A percentile compares a stretch with the other conserved stretches of the same genome.
Conservation (phyloP, 176 grass and related monocot species). For the Carex kokanica region DNA sequence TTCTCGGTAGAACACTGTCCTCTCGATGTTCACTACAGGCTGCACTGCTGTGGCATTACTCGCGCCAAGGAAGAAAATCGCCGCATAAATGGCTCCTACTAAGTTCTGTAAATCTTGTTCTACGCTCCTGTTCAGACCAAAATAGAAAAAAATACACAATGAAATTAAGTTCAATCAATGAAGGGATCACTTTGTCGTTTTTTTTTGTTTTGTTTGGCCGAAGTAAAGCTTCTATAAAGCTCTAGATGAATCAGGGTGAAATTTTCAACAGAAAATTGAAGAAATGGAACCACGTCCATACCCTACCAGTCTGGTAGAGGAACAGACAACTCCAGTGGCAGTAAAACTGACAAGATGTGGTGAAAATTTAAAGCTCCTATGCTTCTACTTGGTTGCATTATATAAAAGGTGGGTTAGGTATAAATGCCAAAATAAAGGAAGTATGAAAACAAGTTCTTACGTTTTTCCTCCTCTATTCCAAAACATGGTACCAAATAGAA, state of each 20-base stretch:
- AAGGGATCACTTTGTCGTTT: neutral
- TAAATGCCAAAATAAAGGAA: constrained; percentile 16
- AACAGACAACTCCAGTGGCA: neutral
- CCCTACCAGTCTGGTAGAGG: neutral
- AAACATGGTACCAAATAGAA: constrained; percentile 86
- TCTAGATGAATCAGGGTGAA: neutral
- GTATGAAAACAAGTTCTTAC: constrained; percentile 34
- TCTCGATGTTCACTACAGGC: constrained; percentile 66
- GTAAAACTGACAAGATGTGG: neutral
- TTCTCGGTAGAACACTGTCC: constrained; percentile 85
- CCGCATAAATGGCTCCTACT: constrained; percentile 74
- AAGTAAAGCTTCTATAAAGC: neutral
- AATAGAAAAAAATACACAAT: constrained; percentile 20
- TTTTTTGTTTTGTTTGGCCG: neutral
- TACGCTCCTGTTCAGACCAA: constrained; percentile 37
- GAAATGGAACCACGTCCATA: neutral
- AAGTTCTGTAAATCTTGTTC: constrained; percentile 49
- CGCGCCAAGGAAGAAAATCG: constrained; percentile 74
- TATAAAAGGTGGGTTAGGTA: neutral
- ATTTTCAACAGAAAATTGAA: constrained; percentile 5
- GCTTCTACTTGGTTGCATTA: neutral
- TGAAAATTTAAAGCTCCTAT: neutral
- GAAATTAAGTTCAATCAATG: constrained; percentile 6
- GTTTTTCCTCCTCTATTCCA: constrained; percentile 64
- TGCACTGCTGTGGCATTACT: constrained; percentile 61